A percentile compares a stretch with the other conserved stretches of the same genome.
Evolutionary conservation across 2,329 filamentous ascomycete species (phyloP).

Genomic region (Xylaria sp.): DNA sequence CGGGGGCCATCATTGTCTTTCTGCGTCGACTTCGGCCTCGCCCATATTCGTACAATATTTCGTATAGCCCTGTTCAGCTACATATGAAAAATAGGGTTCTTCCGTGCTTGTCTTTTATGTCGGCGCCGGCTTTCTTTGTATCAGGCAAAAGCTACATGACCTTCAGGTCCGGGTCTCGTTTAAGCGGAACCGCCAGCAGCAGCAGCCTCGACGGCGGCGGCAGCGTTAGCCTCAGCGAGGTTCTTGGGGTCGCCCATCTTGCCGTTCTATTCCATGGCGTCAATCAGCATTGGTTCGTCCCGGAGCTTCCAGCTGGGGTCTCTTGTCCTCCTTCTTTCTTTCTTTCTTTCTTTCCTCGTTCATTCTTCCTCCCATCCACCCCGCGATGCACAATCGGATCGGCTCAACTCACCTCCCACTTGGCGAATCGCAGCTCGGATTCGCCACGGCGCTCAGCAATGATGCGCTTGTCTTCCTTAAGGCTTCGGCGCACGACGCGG

Average conservation of each 20-base stretch:
- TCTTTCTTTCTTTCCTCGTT: background rate
- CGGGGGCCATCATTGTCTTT: no score
- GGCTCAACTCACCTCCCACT: slow-evolving; percentile 79
- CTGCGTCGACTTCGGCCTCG: no score
- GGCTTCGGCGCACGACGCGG: slow-evolving; percentile 88
- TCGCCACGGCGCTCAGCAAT: slow-evolving; percentile 82
- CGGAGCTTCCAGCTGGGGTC: slow-evolving; percentile 11
- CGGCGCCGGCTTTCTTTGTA: no score
- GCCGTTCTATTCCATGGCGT: slow-evolving; percentile 64
- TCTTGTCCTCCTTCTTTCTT: no score
- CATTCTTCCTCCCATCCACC: background rate
- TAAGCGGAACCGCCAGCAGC: slow-evolving; percentile 35
- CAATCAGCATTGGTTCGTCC: slow-evolving; percentile 29
- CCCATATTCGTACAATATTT: no score
- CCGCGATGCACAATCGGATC: slow-evolving; percentile 1
- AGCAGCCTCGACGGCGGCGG: slow-evolving; percentile 35
- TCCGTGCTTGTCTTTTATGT: no score
- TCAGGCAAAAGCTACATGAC: no score
- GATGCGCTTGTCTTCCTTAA: slow-evolving; percentile 92
- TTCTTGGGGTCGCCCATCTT: slow-evolving; percentile 85
- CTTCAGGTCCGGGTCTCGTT: slow-evolving; percentile 4
- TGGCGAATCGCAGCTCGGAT: slow-evolving; percentile 82
- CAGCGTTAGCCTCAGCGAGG: slow-evolving; percentile 54
- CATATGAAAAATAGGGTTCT: no score
- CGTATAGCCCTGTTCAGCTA: no score